Percentiles rank a stretch among this genome's conserved stretches.
These are phyloP conservation scores for Wickerhamomyces kurtzmanii DNA, from an alignment of 805 yeast species.

Conservation along the genomic window DNA sequence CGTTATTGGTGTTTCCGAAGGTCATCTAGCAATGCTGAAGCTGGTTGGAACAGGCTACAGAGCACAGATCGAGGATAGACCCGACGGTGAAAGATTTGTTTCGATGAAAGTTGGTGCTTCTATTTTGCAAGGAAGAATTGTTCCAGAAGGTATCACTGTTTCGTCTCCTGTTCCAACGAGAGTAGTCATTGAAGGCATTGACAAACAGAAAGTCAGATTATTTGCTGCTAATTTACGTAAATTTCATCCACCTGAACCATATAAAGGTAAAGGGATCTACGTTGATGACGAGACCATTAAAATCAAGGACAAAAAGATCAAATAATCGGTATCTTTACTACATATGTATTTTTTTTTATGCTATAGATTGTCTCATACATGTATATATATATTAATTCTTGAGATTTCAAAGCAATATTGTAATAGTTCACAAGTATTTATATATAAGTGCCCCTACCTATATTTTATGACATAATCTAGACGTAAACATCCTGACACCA, in stretches of 20 bases:
- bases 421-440: no score
- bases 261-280: slow-evolving; percentile 96
- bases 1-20: slow-evolving; percentile 84
- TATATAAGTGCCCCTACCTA: no score
- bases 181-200: slow-evolving; percentile 74
- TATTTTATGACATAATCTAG: no score
- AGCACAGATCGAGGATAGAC: slow-evolving; percentile 59
- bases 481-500: no score
- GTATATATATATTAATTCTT: neutral
- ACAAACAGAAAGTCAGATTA: slow-evolving; percentile 77
- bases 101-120: slow-evolving; percentile 85
- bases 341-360: neutral
- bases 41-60: slow-evolving; percentile 97
- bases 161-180: slow-evolving; percentile 79
- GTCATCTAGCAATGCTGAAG: slow-evolving; percentile 78
- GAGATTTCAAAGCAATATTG: no score
- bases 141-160: slow-evolving; percentile 73
- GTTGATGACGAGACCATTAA: slow-evolving; percentile 86
- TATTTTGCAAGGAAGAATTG: slow-evolving; percentile 59
- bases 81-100: slow-evolving; percentile 42
- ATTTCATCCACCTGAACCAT: slow-evolving; percentile 94
- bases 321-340: slow-evolving; percentile 31
- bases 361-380: neutral
- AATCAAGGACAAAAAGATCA: slow-evolving; percentile 87
- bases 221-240: slow-evolving; percentile 85